A percentile compares a stretch with the other conserved stretches of the same genome.
Evolutionary conservation across 208 protist genomes (phyloP).

Genomic region (Tritrichomonas foetus): DNA sequence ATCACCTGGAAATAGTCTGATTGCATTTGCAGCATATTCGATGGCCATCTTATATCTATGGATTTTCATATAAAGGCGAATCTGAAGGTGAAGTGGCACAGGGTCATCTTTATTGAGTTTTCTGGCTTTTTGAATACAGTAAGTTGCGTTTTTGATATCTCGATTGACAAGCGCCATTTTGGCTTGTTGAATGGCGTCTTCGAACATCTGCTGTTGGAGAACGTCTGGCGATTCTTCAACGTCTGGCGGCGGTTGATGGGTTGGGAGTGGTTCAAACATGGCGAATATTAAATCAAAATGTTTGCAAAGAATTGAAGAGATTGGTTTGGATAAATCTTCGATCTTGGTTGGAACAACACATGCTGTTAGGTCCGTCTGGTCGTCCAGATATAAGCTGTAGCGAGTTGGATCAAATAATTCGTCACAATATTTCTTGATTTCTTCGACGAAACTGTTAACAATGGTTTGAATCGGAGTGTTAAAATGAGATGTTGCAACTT

Average conservation of each 20-base stretch:
- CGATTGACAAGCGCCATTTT: not conserved
- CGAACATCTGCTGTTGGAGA: not conserved
- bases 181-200: not conserved
- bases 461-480: not conserved
- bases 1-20: not conserved
- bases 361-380: not conserved
- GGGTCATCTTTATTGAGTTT: not conserved
- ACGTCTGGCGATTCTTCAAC: not conserved
- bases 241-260: not conserved
- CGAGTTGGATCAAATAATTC: not conserved
- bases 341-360: not conserved
- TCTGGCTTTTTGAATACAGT: not conserved
- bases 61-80: not conserved
- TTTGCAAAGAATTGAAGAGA: not conserved
- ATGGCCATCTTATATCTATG: not conserved
- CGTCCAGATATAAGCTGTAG: not conserved
- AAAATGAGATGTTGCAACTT: not conserved
- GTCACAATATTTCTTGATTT: not conserved
- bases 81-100: not conserved
- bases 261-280: not conserved
- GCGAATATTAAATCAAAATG: constrained; percentile 27
- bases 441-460: not conserved
- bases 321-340: not conserved
- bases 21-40: not conserved
- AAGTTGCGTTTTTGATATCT: not conserved